A percentile compares a stretch with the other conserved stretches of the same genome.
Conservation (phyloP, 371 early-diverging fungal species). For the Mucor racemosus region DNA sequence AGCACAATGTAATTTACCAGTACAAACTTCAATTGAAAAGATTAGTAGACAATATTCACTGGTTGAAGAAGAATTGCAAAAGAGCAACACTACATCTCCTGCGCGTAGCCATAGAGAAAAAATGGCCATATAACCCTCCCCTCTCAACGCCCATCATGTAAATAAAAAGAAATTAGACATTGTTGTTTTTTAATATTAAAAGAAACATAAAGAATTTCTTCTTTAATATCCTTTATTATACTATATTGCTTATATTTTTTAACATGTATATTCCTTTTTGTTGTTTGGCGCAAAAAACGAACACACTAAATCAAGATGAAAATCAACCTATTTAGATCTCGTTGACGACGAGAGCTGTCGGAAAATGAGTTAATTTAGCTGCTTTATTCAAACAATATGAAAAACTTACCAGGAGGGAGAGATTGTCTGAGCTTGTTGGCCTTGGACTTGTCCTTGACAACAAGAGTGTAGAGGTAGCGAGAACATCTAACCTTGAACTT, state of each 20-base stretch:
- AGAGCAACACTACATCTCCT: not conserved
- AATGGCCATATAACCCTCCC: conserved; percentile 26
- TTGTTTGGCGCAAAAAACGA: conserved; percentile 18
- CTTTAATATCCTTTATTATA: conserved; percentile 1
- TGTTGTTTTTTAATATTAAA: not conserved
- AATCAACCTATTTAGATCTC: conserved; percentile 15
- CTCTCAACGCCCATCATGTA: conserved; percentile 10
- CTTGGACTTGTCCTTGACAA: conserved; percentile 94
- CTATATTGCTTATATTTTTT: not conserved
- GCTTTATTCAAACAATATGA: not conserved
- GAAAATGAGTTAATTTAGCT: not conserved
- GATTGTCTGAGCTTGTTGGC: conserved; percentile 96
- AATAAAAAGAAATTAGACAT: conserved; percentile 6
- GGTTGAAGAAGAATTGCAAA: conserved; percentile 14
- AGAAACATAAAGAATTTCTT: not conserved
- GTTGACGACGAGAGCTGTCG: conserved; percentile 5
- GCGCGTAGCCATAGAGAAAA: conserved; percentile 19
- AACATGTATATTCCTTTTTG: conserved; percentile 2
- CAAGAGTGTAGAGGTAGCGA: conserved; percentile 96
- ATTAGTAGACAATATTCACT: conserved; percentile 14
- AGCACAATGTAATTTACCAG: conserved; percentile 20
- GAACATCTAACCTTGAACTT: conserved; percentile 99
- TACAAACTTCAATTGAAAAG: conserved; percentile 27
- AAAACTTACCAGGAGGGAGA: conserved; percentile 68
- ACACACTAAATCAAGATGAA: conserved; percentile 4